Conservation (phyloP, 2,329 filamentous ascomycete species). For the Fusarium ambrosium region DNA sequence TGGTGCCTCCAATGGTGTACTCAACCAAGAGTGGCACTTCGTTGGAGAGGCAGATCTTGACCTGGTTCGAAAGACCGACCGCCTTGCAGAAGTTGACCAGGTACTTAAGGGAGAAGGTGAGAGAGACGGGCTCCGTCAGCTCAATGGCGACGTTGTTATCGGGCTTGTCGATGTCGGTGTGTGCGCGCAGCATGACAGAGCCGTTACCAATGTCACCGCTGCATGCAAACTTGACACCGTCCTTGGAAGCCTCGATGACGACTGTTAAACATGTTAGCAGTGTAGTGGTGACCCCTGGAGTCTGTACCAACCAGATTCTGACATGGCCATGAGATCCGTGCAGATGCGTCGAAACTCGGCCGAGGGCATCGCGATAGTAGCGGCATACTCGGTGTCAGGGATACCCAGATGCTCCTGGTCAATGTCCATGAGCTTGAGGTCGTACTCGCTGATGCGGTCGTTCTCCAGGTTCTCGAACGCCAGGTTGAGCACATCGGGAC, state of each 20-base stretch:
- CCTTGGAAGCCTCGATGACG: constrained; percentile 95
- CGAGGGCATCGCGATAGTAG: constrained; percentile 90
- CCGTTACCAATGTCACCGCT: constrained; percentile 96
- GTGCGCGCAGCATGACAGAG: constrained; percentile 89
- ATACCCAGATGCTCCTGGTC: constrained; percentile 99
- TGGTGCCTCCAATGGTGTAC: constrained; percentile 84
- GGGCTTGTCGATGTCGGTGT: constrained; percentile 91
- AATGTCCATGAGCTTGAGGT: constrained; percentile 99
- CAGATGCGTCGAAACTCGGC: constrained; percentile 95
- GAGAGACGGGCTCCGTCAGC: constrained; percentile 89
- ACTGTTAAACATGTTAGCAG: constrained; percentile 66
- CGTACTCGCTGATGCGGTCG: constrained; percentile 97
- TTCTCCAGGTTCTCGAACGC: constrained; percentile 91
- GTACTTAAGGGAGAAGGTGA: constrained; percentile 99
- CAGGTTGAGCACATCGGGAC: constrained; percentile 94
- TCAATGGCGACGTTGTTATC: constrained; percentile 89
- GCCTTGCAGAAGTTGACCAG: constrained; percentile 99
- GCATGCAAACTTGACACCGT: constrained; percentile 95
- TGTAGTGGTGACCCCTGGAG: neutral
- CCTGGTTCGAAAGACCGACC: constrained; percentile 81
- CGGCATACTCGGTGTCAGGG: constrained; percentile 97
- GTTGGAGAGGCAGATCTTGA: constrained; percentile 94
- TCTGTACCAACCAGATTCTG: constrained; percentile 84
- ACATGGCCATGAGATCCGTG: constrained; percentile 90
- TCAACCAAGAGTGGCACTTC: constrained; percentile 97